Evolutionary conservation across 2,329 filamentous ascomycete genomes (phyloP), one percentile per base, ranked within the genome.

Genomic region (Phyllosticta capitalensis): DNA sequence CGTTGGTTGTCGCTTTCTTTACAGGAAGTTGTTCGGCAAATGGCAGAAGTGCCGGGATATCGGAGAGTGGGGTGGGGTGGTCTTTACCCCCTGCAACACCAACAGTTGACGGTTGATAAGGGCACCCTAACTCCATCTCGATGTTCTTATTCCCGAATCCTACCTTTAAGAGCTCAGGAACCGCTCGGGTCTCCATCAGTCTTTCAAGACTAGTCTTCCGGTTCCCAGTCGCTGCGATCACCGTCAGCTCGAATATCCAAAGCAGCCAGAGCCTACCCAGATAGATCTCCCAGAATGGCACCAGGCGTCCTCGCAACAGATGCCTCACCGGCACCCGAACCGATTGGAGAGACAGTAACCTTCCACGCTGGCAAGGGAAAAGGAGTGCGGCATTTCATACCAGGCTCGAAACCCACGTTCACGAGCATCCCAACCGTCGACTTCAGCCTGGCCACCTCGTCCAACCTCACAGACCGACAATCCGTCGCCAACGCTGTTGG

Each of bases 401-500:
- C 19, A 12, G 49, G n/a, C 49, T 3, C 10, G 14, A 51, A 51
- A 21, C 49, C 49, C 3, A 51, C 49, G 14, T 51, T 51, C 10
- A 21, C n/a, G 7, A 21, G 19, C 49, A 51, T 51, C n/a, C 49
- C 49, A 6, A 20, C 22, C 49, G 49, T 51, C 49, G 49, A 51
- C 22, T 51, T 51, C 49, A 51, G 6, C 49, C 5, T 21, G 9
- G 49, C 49, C 4, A 21, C 7, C 7, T 51, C 49, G 7, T 5
- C 49, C n/a, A 10, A 20, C 49, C 49, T 51, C 49, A 3, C 19
- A 5, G 49, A 51, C 10, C 30, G 30, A 14, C 30, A 38, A 38
- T 14, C 10, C 9, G 30, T 38, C 10, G 66, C 72, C 2, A 56
- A 63, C 6, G 68, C 72, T 30, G 69, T 74, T 49, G 67, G 70